These are phyloP conservation scores for Gracilariopsis chorda DNA, from an alignment of 23 red algal species.

Conservation along the genomic window DNA sequence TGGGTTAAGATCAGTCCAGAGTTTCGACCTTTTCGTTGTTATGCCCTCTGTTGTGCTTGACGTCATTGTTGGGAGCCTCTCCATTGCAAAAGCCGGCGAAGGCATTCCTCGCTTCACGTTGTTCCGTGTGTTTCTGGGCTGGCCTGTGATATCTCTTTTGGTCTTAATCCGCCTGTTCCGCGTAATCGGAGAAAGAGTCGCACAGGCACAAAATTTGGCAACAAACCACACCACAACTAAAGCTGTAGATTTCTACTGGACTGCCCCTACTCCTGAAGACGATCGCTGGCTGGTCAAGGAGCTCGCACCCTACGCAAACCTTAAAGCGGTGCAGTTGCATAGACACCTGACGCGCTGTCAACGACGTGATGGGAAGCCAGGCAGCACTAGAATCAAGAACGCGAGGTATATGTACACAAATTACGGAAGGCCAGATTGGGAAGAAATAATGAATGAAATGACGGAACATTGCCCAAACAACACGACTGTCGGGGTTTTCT, in stretches of 20 bases:
- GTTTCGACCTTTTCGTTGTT: slow-evolving; percentile 64
- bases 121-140: slow-evolving; percentile 46
- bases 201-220: slow-evolving; percentile 34
- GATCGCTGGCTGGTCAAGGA: slow-evolving; percentile 70
- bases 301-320: slow-evolving; percentile 29
- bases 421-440: slow-evolving; percentile 68
- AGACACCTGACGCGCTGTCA: slow-evolving; percentile 54
- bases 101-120: slow-evolving; percentile 41
- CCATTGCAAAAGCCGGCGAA: slow-evolving; percentile 2
- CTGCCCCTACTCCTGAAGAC: slow-evolving; percentile 55
- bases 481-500: slow-evolving; percentile 57
- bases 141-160: slow-evolving; percentile 44
- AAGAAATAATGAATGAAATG: slow-evolving; percentile 64
- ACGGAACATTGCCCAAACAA: slow-evolving; percentile 33
- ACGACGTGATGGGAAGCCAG: background rate
- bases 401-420: slow-evolving; percentile 49
- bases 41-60: slow-evolving; percentile 42
- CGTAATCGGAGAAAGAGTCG: slow-evolving; percentile 68
- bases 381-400: background rate
- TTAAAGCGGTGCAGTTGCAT: slow-evolving; percentile 36
- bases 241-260: slow-evolving; percentile 79
- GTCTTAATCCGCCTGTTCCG: slow-evolving; percentile 55
- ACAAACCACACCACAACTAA: slow-evolving; percentile 34
- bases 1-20: slow-evolving; percentile 23
- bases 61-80: slow-evolving; percentile 12